These are phyloP conservation scores for Akebia trifoliata DNA, from an alignment of 164 flowering plant species.

Conservation along the genomic window DNA sequence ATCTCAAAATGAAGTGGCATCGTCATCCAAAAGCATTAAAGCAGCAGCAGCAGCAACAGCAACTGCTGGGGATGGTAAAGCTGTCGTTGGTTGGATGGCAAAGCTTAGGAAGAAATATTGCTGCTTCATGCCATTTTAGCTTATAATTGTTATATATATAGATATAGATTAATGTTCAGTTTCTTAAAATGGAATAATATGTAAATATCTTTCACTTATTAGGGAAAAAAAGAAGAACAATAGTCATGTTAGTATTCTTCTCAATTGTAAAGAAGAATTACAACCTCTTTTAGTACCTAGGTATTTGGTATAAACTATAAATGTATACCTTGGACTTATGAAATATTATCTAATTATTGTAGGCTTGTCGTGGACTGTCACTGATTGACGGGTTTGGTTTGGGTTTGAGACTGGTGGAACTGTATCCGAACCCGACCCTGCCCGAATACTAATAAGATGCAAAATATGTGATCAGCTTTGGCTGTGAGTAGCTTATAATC, in stretches of 20 bases:
- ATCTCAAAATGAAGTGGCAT: constrained; percentile 1
- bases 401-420: too few relatives aligned
- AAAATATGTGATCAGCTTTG: too few relatives aligned
- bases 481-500: too few relatives aligned
- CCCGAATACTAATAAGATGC: too few relatives aligned
- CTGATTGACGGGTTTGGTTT: too few relatives aligned
- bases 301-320: too few relatives aligned
- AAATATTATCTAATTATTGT: too few relatives aligned
- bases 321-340: too few relatives aligned
- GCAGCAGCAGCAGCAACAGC: neutral
- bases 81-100: constrained; percentile 16
- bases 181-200: neutral
- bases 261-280: neutral
- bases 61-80: constrained; percentile 10
- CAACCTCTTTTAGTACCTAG: too few relatives aligned
- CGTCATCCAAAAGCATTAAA: constrained; percentile 12
- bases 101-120: constrained; percentile 27
- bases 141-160: neutral
- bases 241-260: neutral
- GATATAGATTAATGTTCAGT: neutral
- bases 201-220: neutral
- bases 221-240: too few relatives aligned
- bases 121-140: constrained; percentile 38
- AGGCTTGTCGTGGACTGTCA: too few relatives aligned
- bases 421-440: too few relatives aligned